phyloP scores from a whole-genome alignment of 2,329 filamentous ascomycete species.

The Sporothrix humicola region DNA sequence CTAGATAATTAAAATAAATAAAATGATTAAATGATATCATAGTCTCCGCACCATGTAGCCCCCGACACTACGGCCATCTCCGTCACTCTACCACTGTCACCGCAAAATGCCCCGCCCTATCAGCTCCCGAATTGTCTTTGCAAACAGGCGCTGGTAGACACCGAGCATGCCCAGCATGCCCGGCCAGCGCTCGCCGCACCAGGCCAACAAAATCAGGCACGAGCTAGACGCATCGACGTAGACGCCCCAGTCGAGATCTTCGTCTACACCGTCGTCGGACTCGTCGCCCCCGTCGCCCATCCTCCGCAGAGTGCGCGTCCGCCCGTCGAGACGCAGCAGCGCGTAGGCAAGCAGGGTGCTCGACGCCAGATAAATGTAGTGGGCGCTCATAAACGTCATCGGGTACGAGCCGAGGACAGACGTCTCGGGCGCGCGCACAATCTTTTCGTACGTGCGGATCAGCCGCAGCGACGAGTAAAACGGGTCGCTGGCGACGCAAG shows the following conservation, averaged over 20 bases:
- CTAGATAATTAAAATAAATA: too few relatives aligned
- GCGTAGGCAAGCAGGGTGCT: conserved; percentile 44
- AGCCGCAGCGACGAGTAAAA: conserved; percentile 43
- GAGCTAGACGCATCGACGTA: conserved; percentile 35
- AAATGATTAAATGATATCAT: too few relatives aligned
- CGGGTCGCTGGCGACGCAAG: conserved; percentile 42
- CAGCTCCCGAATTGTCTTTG: conserved; percentile 29
- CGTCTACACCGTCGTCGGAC: background rate
- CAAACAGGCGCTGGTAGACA: conserved; percentile 35
- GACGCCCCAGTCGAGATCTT: conserved; percentile 35
- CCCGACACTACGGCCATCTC: background rate
- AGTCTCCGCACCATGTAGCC: too few relatives aligned
- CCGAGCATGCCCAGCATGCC: conserved; percentile 36
- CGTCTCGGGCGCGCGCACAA: conserved; percentile 43
- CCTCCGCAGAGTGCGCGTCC: conserved; percentile 38
- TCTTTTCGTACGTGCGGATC: conserved; percentile 43
- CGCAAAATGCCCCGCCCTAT: conserved; percentile 30
- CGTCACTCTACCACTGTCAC: background rate
- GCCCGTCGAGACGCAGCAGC: conserved; percentile 42
- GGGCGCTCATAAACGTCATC: conserved; percentile 44
- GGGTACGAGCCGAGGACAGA: conserved; percentile 43
- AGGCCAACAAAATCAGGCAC: conserved; percentile 35
- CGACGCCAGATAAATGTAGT: conserved; percentile 44
- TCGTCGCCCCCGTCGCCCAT: conserved; percentile 29
- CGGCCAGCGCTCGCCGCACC: conserved; percentile 38